Percentiles rank a stretch among this genome's conserved stretches.
These are phyloP conservation scores for Epipyxis sp. DNA, from an alignment of 108 stramenopile species.

Conservation along the genomic window DNA sequence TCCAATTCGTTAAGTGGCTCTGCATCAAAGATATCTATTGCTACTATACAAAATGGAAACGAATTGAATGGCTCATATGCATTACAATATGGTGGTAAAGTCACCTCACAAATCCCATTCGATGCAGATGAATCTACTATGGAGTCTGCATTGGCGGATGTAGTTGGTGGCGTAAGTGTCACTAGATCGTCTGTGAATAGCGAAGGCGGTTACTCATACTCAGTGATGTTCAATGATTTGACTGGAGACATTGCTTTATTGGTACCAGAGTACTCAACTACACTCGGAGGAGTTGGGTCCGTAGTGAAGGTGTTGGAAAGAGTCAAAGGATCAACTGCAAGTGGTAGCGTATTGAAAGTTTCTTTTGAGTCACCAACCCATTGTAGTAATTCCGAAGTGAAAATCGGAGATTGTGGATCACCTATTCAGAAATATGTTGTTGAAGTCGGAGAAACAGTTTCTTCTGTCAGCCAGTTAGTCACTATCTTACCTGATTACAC, in stretches of 20 bases:
- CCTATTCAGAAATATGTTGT: slow-evolving; percentile 43
- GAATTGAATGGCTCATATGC: slow-evolving; percentile 63
- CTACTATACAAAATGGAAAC: slow-evolving; percentile 64
- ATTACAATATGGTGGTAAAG: slow-evolving; percentile 52
- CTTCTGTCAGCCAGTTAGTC: slow-evolving; percentile 39
- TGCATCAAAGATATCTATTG: slow-evolving; percentile 55
- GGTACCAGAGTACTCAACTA: slow-evolving; percentile 38
- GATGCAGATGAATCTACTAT: slow-evolving; percentile 1
- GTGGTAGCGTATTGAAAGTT: slow-evolving; percentile 49
- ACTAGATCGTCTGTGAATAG: slow-evolving; percentile 32
- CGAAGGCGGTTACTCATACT: slow-evolving; percentile 58
- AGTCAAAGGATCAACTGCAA: slow-evolving; percentile 60
- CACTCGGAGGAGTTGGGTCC: slow-evolving; percentile 61
- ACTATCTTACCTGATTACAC: slow-evolving; percentile 11
- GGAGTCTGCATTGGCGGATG: slow-evolving; percentile 17
- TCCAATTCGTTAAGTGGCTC: slow-evolving; percentile 58
- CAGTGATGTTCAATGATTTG: slow-evolving; percentile 61
- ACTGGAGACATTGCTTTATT: slow-evolving; percentile 61
- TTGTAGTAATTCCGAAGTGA: slow-evolving; percentile 60
- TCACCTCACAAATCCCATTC: slow-evolving; percentile 36
- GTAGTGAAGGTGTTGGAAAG: slow-evolving; percentile 54
- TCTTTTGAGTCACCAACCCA: slow-evolving; percentile 58
- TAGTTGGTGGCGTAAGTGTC: slow-evolving; percentile 48
- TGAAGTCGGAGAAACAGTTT: slow-evolving; percentile 46
- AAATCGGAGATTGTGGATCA: slow-evolving; percentile 58